These are phyloP conservation scores for Vitis hybrid DNA, from an alignment of 177 flowering plant genomes.

Conservation along the genomic window DNA sequence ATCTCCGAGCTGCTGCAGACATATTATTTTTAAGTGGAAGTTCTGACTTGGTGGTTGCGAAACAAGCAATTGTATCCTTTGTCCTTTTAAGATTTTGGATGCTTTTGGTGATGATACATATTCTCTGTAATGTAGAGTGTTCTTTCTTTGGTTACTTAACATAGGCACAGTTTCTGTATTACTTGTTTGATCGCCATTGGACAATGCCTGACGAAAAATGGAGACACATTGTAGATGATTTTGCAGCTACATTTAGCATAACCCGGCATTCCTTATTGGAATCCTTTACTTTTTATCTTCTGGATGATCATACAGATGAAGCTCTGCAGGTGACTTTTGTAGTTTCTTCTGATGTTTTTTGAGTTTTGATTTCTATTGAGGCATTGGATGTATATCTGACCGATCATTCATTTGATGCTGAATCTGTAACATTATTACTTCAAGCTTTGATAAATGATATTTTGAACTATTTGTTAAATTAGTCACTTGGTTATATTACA, in stretches of 20 bases:
- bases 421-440: background rate
- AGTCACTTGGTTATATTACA: background rate
- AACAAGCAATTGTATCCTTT: slow-evolving; percentile 96
- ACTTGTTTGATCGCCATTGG: slow-evolving; percentile 92
- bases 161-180: slow-evolving; percentile 70
- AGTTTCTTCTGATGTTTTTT: background rate
- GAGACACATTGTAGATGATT: slow-evolving; percentile 75
- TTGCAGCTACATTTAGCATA: slow-evolving; percentile 78
- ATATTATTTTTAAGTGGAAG: slow-evolving; percentile 80
- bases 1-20: slow-evolving; percentile 74
- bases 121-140: background rate
- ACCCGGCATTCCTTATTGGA: slow-evolving; percentile 77
- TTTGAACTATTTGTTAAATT: background rate
- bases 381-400: background rate
- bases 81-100: background rate
- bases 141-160: slow-evolving; percentile 45
- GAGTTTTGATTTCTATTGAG: background rate
- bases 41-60: slow-evolving; percentile 87
- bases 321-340: slow-evolving; percentile 68
- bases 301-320: slow-evolving; percentile 80
- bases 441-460: background rate
- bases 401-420: background rate
- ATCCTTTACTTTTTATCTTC: slow-evolving; percentile 78
- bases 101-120: background rate
- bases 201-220: slow-evolving; percentile 64